phyloP scores from a whole-genome alignment of 176 grass and related monocot species.

The Aegilops tauschii region DNA sequence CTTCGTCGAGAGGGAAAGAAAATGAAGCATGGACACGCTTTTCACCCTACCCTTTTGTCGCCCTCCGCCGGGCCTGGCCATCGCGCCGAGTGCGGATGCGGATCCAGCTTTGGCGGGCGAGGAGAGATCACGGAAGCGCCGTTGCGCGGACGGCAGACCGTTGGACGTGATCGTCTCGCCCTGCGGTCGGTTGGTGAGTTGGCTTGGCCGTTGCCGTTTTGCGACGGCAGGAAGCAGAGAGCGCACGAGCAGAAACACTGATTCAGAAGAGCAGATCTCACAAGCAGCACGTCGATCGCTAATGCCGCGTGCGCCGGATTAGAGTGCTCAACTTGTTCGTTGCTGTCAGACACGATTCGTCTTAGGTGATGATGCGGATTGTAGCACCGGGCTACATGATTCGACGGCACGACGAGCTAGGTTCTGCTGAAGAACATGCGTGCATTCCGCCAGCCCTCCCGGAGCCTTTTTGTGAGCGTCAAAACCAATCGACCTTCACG shows the following conservation, averaged over 20 bases:
- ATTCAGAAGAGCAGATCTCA: background rate
- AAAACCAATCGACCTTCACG: background rate
- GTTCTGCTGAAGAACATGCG: background rate
- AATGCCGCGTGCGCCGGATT: background rate
- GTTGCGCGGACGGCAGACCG: background rate
- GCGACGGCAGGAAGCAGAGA: background rate
- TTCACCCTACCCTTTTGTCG: background rate
- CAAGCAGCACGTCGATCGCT: background rate
- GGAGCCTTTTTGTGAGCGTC: no score
- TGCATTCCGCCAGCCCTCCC: background rate
- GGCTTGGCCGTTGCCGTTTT: conserved; percentile 42
- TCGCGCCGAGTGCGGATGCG: conserved; percentile 25
- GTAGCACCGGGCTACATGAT: background rate
- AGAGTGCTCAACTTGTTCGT: background rate
- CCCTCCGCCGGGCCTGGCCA: background rate
- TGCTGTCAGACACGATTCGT: background rate
- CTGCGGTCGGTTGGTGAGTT: background rate
- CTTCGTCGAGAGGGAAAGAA: background rate
- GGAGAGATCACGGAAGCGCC: conserved; percentile 18
- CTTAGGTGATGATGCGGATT: background rate
- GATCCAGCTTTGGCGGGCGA: background rate
- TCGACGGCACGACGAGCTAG: background rate
- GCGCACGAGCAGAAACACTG: background rate
- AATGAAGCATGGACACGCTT: background rate
- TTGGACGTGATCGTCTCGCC: conserved; percentile 5